Evolutionary conservation across 768 basidiomycete species (phyloP), one percentile per base, ranked within the genome.

Genomic region (Termitomyces sp.): DNA sequence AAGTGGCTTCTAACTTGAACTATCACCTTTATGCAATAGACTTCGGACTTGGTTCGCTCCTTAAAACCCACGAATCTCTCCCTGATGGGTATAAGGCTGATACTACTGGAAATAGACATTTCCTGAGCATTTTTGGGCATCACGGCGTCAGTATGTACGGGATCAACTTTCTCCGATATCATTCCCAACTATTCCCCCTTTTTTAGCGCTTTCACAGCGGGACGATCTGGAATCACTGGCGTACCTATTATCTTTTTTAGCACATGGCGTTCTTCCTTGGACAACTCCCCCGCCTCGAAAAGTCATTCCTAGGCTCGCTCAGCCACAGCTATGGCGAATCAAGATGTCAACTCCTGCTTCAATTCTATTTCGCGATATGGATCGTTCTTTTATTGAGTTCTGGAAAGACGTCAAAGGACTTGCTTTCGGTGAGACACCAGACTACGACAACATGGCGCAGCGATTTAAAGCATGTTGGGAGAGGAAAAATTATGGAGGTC

Each of bases 151-250:
- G 72, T 74, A 58, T 26, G 66, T 60, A 14, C 42, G 36, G 42
- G 0, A 12, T 9, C 13, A 26, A 9, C 26, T 42, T 42, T 44
- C 36, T 9, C 4, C 34, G 1, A n/a, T 10, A 24, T 8, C 34
- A 4, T 14, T 37, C 20, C 36, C 26, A 33, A 47, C 12, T 48
- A 49, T 24, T 18, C 27, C 2, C 26, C 8, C n/a, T 36, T 22
- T n/a, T 45, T 20, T 20, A 72, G 73, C 65, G 24, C 72, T 71
- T 52, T 72, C 71, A n/a, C 71, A 70, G 42, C 64, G 72, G 33
- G 73, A 75, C 60, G 72, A 75, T 51, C 62, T 76, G 18, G 74
- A 76, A 54, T 71, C 71, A 8, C 62, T 76, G 20, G 74, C 69
- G 3, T 74, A 72, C 55, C 65, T 74, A 14, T 65, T 75, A 8